A percentile compares a stretch with the other conserved stretches of the same genome.
Evolutionary conservation across 1,284 basidiomycete species (phyloP).

Genomic region (Pseudozyma pruni): DNA sequence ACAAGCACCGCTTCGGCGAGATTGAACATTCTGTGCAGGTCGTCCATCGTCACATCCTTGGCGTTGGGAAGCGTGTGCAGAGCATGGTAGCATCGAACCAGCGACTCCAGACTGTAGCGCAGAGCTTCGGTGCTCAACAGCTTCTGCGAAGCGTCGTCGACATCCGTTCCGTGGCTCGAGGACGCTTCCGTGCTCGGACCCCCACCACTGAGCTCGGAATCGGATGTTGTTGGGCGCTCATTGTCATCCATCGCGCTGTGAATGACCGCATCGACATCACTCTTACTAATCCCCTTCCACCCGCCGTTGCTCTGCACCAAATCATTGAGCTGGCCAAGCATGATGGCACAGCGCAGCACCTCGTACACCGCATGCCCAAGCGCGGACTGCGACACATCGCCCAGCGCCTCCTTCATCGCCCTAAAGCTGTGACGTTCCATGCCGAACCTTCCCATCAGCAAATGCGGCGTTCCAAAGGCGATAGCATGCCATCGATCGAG

Average conservation of each 20-base stretch:
- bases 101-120: constrained; percentile 29
- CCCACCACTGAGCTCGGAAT: neutral
- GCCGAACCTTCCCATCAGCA: constrained; percentile 40
- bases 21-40: constrained; percentile 30
- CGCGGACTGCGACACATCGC: constrained; percentile 25
- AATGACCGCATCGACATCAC: constrained; percentile 46
- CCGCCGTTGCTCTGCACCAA: constrained; percentile 40
- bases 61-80: constrained; percentile 40
- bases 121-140: constrained; percentile 29
- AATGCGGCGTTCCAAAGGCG: constrained; percentile 42
- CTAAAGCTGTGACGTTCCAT: constrained; percentile 40
- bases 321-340: constrained; percentile 48
- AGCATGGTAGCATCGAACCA: constrained; percentile 38
- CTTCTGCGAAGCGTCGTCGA: neutral
- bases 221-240: constrained; percentile 10
- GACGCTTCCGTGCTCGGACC: neutral
- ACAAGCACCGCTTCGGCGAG: constrained; percentile 35
- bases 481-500: constrained; percentile 54
- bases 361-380: constrained; percentile 36
- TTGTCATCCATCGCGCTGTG: constrained; percentile 34
- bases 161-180: constrained; percentile 1
- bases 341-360: constrained; percentile 44
- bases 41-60: constrained; percentile 23
- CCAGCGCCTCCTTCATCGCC: constrained; percentile 39
- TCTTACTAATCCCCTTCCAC: constrained; percentile 42